A percentile compares a stretch with the other conserved stretches of the same genome.
Conservation (phyloP, 805 yeast genomes). For the Wickerhamomyces chambardii region DNA sequence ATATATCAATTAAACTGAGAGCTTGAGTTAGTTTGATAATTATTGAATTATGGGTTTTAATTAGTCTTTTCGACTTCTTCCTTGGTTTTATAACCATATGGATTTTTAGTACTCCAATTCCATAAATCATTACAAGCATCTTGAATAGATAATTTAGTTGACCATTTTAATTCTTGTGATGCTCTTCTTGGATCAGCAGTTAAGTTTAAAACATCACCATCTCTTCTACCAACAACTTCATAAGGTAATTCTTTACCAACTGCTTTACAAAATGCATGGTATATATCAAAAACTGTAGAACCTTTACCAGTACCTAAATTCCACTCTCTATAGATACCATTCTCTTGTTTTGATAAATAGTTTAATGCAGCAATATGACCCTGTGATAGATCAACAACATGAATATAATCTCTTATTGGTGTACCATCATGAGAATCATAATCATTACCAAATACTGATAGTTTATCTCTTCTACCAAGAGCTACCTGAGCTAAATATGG, state of each 20-base stretch:
- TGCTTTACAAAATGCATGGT: conserved; percentile 53
- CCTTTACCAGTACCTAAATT: conserved; percentile 79
- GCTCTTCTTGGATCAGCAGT: conserved; percentile 70
- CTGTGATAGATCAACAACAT: conserved; percentile 69
- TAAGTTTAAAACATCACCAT: conserved; percentile 69
- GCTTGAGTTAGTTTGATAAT: too few relatives aligned
- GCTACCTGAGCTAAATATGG: conserved; percentile 78
- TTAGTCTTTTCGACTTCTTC: too few relatives aligned
- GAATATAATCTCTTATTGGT: conserved; percentile 75
- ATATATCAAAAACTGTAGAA: conserved; percentile 68
- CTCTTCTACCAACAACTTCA: conserved; percentile 58
- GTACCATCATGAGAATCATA: conserved; percentile 70
- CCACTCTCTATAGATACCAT: conserved; percentile 67
- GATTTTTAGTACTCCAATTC: conserved; percentile 69
- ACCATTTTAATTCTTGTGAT: conserved; percentile 56
- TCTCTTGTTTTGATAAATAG: conserved; percentile 28
- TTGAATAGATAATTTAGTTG: conserved; percentile 42
- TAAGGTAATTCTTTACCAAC: conserved; percentile 57
- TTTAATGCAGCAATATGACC: conserved; percentile 70
- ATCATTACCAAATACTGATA: conserved; percentile 65
- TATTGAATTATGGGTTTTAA: too few relatives aligned
- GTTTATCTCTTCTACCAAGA: conserved; percentile 55
- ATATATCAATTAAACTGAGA: too few relatives aligned
- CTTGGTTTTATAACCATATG: conserved; percentile 59
- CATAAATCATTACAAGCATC: conserved; percentile 67